Evolutionary conservation across 2,329 filamentous ascomycete genomes (phyloP), one percentile per base, ranked within the genome.

Genomic region (Aaosphaeria pasadenensis): DNA sequence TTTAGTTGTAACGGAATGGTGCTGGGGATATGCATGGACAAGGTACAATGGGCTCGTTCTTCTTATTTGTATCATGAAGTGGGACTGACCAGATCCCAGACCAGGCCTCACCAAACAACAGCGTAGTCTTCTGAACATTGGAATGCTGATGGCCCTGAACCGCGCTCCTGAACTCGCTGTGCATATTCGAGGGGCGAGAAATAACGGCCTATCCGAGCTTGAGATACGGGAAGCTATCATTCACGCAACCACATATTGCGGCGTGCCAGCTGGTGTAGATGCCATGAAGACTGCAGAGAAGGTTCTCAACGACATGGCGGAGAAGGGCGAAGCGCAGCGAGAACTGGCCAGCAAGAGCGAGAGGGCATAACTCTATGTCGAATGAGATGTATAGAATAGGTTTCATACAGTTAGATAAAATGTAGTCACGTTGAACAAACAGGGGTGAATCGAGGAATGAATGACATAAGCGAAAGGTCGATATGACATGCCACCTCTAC

Each of bases 1-100:
- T 24, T 24, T 24, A 24, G 17, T 84, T 35, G 77, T 84, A 1
- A 85, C 83, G 1, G 83, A 86, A 67, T 80, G 75, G 62, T 81
- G 79, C 69, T 87, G 83, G 84, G 83, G 83, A 11, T 77, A 77
- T 49, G 77, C 79, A 29, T 87, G 84, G 84, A 79, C 79, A 4
- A 77, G 84, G 6, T 24, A 24, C 17, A 24, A 24, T 3, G 17
- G 17, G 17, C 17, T 24, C 17, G 17, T 24, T 24, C 17, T 24
- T 24, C 17, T 24, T 24, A 24, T 24, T 24, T 24, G 17, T 24
- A 24, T 24, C 17, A 24, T 3, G 17, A 24, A 24, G 17, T 24
- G 17, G 17, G 17, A 24, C 17, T 24, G 17, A 24, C 17, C 17
- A 24, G 17, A 24, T 24, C 17, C 17, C 17, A 24, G 17, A 24